Conservation (phyloP, 208 protist species). For the Crithidia bombi region DNA sequence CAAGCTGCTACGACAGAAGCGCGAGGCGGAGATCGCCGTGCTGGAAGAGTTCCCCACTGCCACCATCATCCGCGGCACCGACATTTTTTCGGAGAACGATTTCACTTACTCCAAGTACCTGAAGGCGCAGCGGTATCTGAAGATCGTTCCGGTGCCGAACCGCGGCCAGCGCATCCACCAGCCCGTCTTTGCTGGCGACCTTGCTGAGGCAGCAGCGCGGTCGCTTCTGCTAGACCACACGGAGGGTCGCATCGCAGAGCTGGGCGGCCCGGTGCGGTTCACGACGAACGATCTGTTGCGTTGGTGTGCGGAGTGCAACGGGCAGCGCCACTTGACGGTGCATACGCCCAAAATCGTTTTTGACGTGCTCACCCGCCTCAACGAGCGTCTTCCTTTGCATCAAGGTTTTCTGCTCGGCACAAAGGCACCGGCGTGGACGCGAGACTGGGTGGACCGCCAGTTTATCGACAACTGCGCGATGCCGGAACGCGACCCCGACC, state of each 20-base stretch:
- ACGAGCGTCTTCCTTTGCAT: conserved; percentile 81
- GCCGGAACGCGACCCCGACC: conserved; percentile 86
- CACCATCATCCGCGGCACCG: conserved; percentile 88
- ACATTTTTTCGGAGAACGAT: conserved; percentile 90
- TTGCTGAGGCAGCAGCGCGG: conserved; percentile 81
- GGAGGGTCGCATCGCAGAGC: conserved; percentile 90
- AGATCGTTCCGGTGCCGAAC: conserved; percentile 89
- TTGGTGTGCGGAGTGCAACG: conserved; percentile 89
- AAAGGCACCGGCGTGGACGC: conserved; percentile 79
- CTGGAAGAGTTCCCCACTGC: conserved; percentile 92
- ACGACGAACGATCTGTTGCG: conserved; percentile 89
- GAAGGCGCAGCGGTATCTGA: conserved; percentile 84
- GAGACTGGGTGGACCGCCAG: conserved; percentile 90
- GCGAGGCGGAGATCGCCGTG: conserved; percentile 83
- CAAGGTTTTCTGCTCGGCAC: conserved; percentile 77
- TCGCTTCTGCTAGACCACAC: conserved; percentile 89
- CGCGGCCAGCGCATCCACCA: conserved; percentile 86
- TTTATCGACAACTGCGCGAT: conserved; percentile 90
- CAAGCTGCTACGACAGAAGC: conserved; percentile 88
- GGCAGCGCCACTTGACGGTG: conserved; percentile 63
- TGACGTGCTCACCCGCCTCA: conserved; percentile 66
- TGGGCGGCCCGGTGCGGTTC: conserved; percentile 90
- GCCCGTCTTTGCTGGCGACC: conserved; percentile 89
- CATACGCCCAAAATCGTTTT: conserved; percentile 80
- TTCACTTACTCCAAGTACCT: conserved; percentile 90